Conservation (phyloP, 805 yeast genomes). For the Candida sanyiensis region DNA sequence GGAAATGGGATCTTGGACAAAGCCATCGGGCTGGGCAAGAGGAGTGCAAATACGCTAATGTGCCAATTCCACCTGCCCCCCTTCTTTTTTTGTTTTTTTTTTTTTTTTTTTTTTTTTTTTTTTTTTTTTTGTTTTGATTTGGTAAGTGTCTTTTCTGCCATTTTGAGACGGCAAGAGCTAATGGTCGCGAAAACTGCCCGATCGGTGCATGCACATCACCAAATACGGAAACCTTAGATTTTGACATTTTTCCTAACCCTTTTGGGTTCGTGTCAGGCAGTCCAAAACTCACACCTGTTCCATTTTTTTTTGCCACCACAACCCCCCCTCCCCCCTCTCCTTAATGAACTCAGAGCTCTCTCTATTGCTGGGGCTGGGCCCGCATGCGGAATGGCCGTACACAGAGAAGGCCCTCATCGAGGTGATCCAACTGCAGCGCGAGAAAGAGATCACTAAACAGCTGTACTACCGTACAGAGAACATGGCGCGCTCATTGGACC, state of each 20-base stretch:
- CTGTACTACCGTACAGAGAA: slow-evolving; percentile 66
- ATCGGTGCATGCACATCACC: neutral
- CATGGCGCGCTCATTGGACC: slow-evolving; percentile 51
- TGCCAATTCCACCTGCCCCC: no score
- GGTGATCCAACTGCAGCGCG: slow-evolving; percentile 28
- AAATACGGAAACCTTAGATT: neutral
- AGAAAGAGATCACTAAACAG: slow-evolving; percentile 80
- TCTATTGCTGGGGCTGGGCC: slow-evolving; percentile 19
- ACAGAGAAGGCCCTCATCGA: slow-evolving; percentile 22
- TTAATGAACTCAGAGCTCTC: slow-evolving; percentile 20
- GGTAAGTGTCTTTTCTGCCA: neutral
- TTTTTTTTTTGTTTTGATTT: neutral
- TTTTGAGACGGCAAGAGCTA: neutral
- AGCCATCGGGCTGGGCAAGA: neutral
- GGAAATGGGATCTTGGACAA: neutral
- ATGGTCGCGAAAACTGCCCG: neutral
- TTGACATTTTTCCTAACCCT: neutral
- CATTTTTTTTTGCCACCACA: no score
- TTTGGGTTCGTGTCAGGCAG: neutral
- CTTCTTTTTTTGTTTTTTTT: no score
- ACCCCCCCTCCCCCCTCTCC: neutral
- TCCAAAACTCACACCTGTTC: no score
- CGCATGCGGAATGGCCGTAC: slow-evolving; percentile 23
- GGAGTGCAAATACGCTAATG: neutral
- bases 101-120: neutral